Evolutionary conservation across 768 basidiomycete species (phyloP), one percentile per base, ranked within the genome.

Genomic region (Termitomyces heimii): DNA sequence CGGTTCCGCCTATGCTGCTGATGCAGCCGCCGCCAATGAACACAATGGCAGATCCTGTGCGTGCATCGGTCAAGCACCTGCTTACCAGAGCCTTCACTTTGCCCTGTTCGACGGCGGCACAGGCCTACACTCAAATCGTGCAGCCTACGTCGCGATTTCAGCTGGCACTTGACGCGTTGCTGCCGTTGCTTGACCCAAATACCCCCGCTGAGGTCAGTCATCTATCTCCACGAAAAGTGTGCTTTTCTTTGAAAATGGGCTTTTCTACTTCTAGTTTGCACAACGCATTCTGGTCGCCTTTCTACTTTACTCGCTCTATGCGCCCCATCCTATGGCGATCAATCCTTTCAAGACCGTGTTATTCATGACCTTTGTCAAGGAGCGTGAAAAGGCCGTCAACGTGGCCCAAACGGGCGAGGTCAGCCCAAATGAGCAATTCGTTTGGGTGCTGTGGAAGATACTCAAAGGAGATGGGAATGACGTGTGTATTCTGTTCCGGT

Each of bases 361-460:
- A 47, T 81, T 81, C 65, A 77, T 80, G 60, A 83, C 84, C 6
- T 91, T 90, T 66, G 65, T 81, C 39, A 82, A 78, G 67, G 89
- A 92, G 72, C 76, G 86, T 63, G 82, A 83, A 63, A 73, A 76
- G 64, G 87, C 89, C 22, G 72, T 80, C 49, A 71, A 66, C 50
- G 67, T 82, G 52, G 73, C 84, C n/a, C 74, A 75, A 34, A 68
- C 73, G 18, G 75, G 76, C n/a, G 76, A 73, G 20, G 77, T 80
- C 28, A 76, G 77, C 57, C 77, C 82, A 51, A 89, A 83, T 67
- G 89, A 91, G 66, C 89, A 89, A 64, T 73, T 92, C 49, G 86
- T 91, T 39, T 92, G 89, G 88, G 89, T 92, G 44, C 75, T 92
- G 58, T 92, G 89, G 89, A 92, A 92, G 72, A 88, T 92, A 56